Conservation (phyloP, 345 rosid genomes). For the Gossypioides kirkii region DNA sequence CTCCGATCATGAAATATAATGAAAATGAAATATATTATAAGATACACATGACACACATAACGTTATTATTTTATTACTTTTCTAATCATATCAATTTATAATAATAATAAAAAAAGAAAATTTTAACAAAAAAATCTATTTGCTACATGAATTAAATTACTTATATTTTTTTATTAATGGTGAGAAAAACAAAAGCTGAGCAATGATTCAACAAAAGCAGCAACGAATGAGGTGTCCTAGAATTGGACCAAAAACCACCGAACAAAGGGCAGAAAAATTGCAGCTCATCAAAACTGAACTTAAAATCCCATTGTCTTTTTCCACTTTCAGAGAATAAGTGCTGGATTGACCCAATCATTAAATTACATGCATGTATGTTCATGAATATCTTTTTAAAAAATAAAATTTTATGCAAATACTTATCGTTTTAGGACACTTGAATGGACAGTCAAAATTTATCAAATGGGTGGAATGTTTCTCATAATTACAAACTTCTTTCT, state of each 20-base stretch:
- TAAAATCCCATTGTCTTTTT: constrained; percentile 3
- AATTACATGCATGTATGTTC: neutral
- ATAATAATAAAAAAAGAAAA: no score
- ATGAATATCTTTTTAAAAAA: no score
- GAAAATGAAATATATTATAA: no score
- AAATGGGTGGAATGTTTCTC: neutral
- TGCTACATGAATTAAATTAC: no score
- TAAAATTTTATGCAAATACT: neutral
- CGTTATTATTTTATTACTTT: fast-evolving
- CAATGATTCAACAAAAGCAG: constrained; percentile 22
- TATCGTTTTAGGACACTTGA: constrained; percentile 14
- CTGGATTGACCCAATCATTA: constrained; percentile 5
- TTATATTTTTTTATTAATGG: no score
- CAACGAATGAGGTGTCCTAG: neutral
- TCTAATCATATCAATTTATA: fast-evolving
- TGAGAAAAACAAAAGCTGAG: constrained; percentile 7
- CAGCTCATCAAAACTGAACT: neutral
- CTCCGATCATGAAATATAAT: no score
- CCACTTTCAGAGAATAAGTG: neutral
- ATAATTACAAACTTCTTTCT: neutral
- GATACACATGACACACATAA: no score
- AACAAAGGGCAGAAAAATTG: neutral
- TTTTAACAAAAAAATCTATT: no score
- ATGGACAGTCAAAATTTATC: constrained; percentile 5
- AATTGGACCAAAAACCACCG: constrained; percentile 18